phyloP scores from a whole-genome alignment of 1,139 yeast genomes.

The Pichia sp. region DNA sequence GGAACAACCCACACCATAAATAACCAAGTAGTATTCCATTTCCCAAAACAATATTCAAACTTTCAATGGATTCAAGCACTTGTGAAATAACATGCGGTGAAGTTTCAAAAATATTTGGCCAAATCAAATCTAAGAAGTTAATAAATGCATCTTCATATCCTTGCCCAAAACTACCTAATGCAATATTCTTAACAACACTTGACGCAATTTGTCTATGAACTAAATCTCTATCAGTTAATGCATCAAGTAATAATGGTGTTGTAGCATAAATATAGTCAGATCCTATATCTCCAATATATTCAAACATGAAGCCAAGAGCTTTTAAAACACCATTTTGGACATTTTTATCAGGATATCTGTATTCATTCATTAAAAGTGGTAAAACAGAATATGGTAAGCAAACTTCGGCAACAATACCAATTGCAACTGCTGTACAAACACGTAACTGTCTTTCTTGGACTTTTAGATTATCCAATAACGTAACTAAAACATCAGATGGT shows the following conservation, averaged over 20 bases:
- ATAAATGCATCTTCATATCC: constrained; percentile 72
- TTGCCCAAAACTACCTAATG: constrained; percentile 70
- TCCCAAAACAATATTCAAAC: constrained; percentile 68
- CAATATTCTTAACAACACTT: constrained; percentile 75
- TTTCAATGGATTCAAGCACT: constrained; percentile 75
- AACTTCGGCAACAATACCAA: constrained; percentile 92
- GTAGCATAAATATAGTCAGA: constrained; percentile 79
- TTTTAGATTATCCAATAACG: constrained; percentile 73
- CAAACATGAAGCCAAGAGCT: constrained; percentile 89
- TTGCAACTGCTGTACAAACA: constrained; percentile 97
- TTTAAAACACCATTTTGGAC: constrained; percentile 95
- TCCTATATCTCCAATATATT: constrained; percentile 80
- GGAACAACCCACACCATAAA: constrained; percentile 84
- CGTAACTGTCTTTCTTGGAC: constrained; percentile 96
- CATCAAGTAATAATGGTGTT: constrained; percentile 81
- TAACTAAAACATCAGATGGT: constrained; percentile 88
- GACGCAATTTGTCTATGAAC: constrained; percentile 97
- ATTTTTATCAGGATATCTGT: constrained; percentile 84
- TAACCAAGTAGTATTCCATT: constrained; percentile 71
- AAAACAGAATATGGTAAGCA: constrained; percentile 92
- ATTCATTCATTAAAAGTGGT: constrained; percentile 97
- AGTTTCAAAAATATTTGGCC: constrained; percentile 86
- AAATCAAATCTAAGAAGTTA: constrained; percentile 65
- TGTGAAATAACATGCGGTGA: constrained; percentile 91
- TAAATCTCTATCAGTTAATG: constrained; percentile 81